Evolutionary conservation across 2,329 filamentous ascomycete genomes (phyloP).

Genomic region (Clarireedia sp.): DNA sequence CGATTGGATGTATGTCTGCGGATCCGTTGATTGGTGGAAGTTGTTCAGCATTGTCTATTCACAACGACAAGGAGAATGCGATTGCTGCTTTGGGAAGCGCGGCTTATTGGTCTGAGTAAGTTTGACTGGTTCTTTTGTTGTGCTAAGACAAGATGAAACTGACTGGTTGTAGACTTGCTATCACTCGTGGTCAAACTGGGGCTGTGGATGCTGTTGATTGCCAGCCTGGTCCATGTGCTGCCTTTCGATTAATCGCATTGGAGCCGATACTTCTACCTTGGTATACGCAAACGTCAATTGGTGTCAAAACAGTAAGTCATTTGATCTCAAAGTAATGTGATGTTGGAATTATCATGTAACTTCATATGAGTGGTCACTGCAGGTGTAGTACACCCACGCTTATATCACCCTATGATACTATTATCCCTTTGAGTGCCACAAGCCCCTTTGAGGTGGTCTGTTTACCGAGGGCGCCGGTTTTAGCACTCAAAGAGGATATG

Average conservation of each 20-base stretch:
- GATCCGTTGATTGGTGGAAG: conserved; percentile 30
- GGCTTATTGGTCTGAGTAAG: conserved; percentile 30
- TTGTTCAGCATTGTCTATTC: conserved; percentile 29
- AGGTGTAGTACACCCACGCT: too few species aligned
- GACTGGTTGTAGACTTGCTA: conserved; percentile 18
- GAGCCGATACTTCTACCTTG: conserved; percentile 29
- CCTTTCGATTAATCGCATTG: conserved; percentile 29
- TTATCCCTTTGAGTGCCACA: too few species aligned
- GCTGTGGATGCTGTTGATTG: conserved; percentile 30
- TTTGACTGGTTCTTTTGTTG: neutral
- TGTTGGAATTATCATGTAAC: too few species aligned
- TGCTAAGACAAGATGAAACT: neutral
- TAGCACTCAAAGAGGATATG: too few species aligned
- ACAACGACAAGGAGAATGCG: conserved; percentile 28
- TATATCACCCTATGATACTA: too few species aligned
- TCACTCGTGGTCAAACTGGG: conserved; percentile 28
- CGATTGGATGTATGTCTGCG: conserved; percentile 29
- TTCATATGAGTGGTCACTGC: too few species aligned
- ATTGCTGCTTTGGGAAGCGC: conserved; percentile 28
- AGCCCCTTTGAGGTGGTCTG: too few species aligned
- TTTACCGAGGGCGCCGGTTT: too few species aligned
- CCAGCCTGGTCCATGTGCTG: conserved; percentile 32
- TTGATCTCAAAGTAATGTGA: too few species aligned
- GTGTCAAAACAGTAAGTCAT: conserved; percentile 25
- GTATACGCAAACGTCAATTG: conserved; percentile 32